A percentile compares a stretch with the other conserved stretches of the same genome.
These are phyloP conservation scores for Lachnellula suecica DNA, from an alignment of 2,329 filamentous ascomycete species.

Conservation along the genomic window DNA sequence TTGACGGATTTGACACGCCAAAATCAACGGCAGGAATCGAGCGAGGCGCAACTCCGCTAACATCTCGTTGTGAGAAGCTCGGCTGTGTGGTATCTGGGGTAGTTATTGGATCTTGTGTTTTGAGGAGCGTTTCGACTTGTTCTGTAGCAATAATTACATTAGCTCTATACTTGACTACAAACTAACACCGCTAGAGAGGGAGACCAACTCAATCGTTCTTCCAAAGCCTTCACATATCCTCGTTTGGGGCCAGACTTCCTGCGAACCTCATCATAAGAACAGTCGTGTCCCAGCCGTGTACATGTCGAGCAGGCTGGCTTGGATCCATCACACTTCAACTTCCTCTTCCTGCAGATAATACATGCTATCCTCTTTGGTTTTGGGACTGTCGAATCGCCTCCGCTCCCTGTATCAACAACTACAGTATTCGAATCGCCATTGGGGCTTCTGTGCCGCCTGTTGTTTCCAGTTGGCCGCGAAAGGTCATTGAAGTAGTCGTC, in stretches of 20 bases:
- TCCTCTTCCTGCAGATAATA: constrained; percentile 89
- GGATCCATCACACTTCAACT: constrained; percentile 70
- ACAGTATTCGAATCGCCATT: constrained; percentile 32
- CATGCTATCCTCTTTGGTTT: constrained; percentile 94
- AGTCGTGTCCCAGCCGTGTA: constrained; percentile 61
- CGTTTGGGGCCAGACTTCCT: constrained; percentile 72
- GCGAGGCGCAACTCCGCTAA: constrained; percentile 20
- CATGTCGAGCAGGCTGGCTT: constrained; percentile 69
- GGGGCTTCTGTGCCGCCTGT: constrained; percentile 32
- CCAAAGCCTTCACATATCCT: constrained; percentile 70
- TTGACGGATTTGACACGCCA: constrained; percentile 44
- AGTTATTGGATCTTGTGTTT: constrained; percentile 64
- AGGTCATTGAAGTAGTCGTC: constrained; percentile 59
- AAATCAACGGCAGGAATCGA: constrained; percentile 38
- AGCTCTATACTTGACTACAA: constrained; percentile 38
- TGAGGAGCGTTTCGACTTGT: constrained; percentile 89
- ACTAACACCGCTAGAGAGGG: not conserved
- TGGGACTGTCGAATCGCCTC: constrained; percentile 59
- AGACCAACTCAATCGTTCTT: constrained; percentile 72
- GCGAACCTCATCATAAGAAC: constrained; percentile 67
- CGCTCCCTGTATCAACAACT: constrained; percentile 38
- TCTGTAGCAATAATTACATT: constrained; percentile 49
- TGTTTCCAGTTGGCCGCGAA: constrained; percentile 39
- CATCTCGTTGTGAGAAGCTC: constrained; percentile 19
- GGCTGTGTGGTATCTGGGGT: constrained; percentile 19